Evolutionary conservation across 192 early-diverging fungal species (phyloP).

Genomic region (Mortierella alpina): DNA sequence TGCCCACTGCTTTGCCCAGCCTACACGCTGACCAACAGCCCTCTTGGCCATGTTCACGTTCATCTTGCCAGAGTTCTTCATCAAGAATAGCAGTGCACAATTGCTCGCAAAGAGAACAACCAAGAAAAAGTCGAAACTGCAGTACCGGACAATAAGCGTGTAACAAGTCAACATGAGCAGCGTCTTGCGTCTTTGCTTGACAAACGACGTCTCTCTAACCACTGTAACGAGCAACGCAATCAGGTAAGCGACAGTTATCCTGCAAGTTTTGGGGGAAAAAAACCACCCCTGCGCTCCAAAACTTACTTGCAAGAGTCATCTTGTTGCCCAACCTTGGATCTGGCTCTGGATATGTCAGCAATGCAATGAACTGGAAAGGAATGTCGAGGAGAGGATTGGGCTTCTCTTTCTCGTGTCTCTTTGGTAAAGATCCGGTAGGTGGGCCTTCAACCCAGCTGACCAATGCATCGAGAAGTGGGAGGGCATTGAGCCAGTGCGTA

Average conservation of each 20-base stretch:
- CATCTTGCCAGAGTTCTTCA: slow-evolving; percentile 65
- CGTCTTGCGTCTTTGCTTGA: slow-evolving; percentile 59
- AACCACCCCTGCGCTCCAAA: background rate
- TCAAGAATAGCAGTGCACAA: slow-evolving; percentile 62
- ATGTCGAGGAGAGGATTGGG: slow-evolving; percentile 56
- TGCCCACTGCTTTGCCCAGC: slow-evolving; percentile 66
- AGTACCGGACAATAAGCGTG: slow-evolving; percentile 55
- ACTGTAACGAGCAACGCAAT: slow-evolving; percentile 38
- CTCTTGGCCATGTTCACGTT: slow-evolving; percentile 69
- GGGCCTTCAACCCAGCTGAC: slow-evolving; percentile 53
- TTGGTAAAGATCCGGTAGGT: background rate
- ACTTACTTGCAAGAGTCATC: slow-evolving; percentile 51
- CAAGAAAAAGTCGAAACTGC: slow-evolving; percentile 64
- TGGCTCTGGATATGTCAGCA: slow-evolving; percentile 61
- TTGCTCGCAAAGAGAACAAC: slow-evolving; percentile 58
- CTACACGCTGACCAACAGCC: slow-evolving; percentile 60
- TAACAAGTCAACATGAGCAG: slow-evolving; percentile 58
- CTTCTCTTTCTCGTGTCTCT: slow-evolving; percentile 18
- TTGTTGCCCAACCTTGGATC: slow-evolving; percentile 48
- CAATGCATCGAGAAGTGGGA: slow-evolving; percentile 27
- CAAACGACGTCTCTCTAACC: slow-evolving; percentile 59
- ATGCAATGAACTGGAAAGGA: slow-evolving; percentile 60
- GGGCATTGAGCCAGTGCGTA: slow-evolving; percentile 13
- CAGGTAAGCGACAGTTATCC: background rate
- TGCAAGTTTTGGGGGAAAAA: background rate